Base-by-base conservation (phyloP, 1,284 basidiomycete genomes). In the Ceratorhiza oryzae-sativae region DNA sequence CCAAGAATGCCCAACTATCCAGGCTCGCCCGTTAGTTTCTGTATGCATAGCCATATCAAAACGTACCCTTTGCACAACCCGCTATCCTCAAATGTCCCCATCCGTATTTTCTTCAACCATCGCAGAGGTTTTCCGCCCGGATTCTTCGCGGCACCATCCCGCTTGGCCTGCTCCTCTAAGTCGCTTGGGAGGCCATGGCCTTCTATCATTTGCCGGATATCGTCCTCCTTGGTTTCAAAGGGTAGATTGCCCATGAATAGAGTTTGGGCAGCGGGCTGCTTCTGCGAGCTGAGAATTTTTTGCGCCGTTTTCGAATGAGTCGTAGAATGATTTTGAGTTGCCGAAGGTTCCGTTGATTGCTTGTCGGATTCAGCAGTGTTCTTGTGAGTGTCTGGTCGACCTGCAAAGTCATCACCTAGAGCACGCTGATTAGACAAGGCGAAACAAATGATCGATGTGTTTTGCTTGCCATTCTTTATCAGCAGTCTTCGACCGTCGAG, bases 81-180 rank as follows among this genome's bases (percentile, higher is more conserved):
- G 68, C 87, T 92, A 80, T 98, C 97, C 79, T 98, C 94, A 76
- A 99, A 99, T 18, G 95, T 95, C 1, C 94, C 95, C 85, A 99
- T 86, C 3, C 97, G 88, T 32, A 98, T 84, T 79, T 95, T 95
- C 74, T 93, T 87, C 81, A 98, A 89, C 80, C 94, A 95, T 80
- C 77, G 79, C 10, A 51, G 2, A 27, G 48, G 42, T 23, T 71
- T 45, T 20, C 65, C 49, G n/a, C 59, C 36, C 12, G 59, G 61
- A 20, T 58, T 73, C 30, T 49, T 73, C 23, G 46, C 55, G 15
- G 62, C 72, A 4, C 30, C 48, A 3, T 72, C 65, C n/a, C 76
- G 73, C 59, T 74, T 74, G 2, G 70, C 71, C 39, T 70, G 74
- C 75, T 77, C 78, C 55, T 77, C 75, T 45, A 65, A 59, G 12